Base-by-base conservation (phyloP, 495 filamentous ascomycete species). In the Lentithecium fluviatile region DNA sequence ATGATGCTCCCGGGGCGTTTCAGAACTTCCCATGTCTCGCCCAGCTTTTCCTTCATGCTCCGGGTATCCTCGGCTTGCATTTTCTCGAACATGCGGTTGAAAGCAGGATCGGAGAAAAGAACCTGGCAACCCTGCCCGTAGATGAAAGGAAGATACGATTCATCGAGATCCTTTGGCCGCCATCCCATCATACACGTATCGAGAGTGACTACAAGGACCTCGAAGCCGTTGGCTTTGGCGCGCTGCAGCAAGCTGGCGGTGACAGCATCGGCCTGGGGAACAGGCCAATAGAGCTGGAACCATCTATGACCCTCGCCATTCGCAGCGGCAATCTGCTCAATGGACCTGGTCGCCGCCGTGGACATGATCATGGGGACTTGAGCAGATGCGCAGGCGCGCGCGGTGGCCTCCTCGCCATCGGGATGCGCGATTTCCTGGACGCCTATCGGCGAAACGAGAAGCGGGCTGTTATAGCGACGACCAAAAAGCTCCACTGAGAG, bases 341-440 rank as follows among this genome's bases (percentile, higher is more conserved):
- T 66, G 0, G 66, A 60, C 36, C 64, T 21, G 11, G 62, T 69
- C 6, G 62, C 64, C 17, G 66, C 66, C 20, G 63, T 62, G 10
- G 62, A 66, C n/a, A 66, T 40, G 21, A 69, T 60, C 58, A 66
- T 66, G 15, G 66, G 66, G 1, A 69, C 47, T 10, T 64, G 26
- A 13, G 52, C n/a, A 6, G 62, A 32, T 11, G 32, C 47, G 25
- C 62, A 59, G 0, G 59, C 64, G 8, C 60, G 42, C n/a, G 66
- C 66, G 6, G 59, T 66, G 1, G 62, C 66, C 51, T 66, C 66
- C 42, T 74, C 71, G 0, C 29, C 68, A 36, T 71, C 58, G 1
- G 47, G 49, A 51, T 74, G 58, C 29, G 70, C 68, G 48, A 74
- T 72, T 26, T 56, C 38, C 50, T 74, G 68, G n/a, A 74, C 70